Conservation (phyloP, 176 grass and related monocot species). For the Oropetium thomaeum region DNA sequence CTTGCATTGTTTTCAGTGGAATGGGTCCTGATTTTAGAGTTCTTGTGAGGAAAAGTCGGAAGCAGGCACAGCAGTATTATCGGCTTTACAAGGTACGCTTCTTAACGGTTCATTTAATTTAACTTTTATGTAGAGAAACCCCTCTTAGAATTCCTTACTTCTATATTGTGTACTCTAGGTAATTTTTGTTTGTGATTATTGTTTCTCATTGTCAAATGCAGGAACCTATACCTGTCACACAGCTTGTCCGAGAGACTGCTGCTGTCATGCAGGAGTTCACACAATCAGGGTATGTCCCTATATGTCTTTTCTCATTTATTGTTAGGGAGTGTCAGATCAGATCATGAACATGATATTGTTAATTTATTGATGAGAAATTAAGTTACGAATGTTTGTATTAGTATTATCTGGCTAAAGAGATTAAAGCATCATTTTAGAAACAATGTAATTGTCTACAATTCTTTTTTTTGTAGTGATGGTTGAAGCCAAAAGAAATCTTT, state of each 20-base stretch:
- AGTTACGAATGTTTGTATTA: background rate
- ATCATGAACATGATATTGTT: background rate
- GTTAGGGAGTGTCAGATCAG: constrained; percentile 6
- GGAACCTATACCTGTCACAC: constrained; percentile 90
- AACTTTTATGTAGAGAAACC: background rate
- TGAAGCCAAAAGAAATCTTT: background rate
- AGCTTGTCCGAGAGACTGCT: constrained; percentile 94
- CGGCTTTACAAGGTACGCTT: constrained; percentile 72
- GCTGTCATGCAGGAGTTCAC: constrained; percentile 99
- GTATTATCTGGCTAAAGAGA: background rate
- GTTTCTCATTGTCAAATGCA: constrained; percentile 30
- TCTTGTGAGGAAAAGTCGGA: constrained; percentile 83
- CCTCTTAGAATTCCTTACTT: constrained; percentile 9
- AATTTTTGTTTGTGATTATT: constrained; percentile 13
- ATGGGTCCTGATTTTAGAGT: constrained; percentile 94
- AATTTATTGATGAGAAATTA: background rate
- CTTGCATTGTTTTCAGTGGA: constrained; percentile 55
- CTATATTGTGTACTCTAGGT: background rate
- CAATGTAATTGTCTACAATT: background rate
- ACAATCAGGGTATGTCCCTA: constrained; percentile 90
- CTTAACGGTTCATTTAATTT: constrained; percentile 7
- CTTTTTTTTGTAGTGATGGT: background rate
- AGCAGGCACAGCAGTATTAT: constrained; percentile 84
- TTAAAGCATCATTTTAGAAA: background rate
- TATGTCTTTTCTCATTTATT: constrained; percentile 7